Evolutionary conservation across 257 asterid species (phyloP).

Genomic region (Anisodus tanguticus): DNA sequence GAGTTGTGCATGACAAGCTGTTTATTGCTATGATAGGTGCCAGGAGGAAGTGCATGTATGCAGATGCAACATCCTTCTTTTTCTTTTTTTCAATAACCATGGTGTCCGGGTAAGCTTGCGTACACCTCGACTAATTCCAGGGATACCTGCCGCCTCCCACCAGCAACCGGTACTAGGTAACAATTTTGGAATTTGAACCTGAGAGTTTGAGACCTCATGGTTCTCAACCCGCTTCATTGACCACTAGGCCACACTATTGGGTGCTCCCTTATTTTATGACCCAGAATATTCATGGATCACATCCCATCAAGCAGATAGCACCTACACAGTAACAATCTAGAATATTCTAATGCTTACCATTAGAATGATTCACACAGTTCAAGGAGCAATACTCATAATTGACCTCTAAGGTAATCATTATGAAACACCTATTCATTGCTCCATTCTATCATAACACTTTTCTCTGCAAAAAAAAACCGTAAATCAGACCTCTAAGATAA

Average conservation of each 20-base stretch:
- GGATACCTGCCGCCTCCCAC: no score
- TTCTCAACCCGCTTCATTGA: no score
- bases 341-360: background rate
- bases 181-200: no score
- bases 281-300: background rate
- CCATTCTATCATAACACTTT: background rate
- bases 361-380: constrained; percentile 11
- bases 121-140: no score
- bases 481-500: background rate
- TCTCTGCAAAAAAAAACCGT: background rate
- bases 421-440: background rate
- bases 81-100: no score
- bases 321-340: background rate
- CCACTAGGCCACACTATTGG: no score
- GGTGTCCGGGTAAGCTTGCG: no score
- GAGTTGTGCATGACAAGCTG: background rate
- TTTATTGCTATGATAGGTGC: background rate
- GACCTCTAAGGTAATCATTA: constrained; percentile 19
- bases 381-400: background rate
- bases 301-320: constrained; percentile 1
- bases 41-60: background rate
- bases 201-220: no score
- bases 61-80: background rate
- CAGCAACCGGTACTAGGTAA: no score
- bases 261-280: background rate